These are phyloP conservation scores for Gyrodon lividus DNA, from an alignment of 768 basidiomycete genomes.

Conservation along the genomic window DNA sequence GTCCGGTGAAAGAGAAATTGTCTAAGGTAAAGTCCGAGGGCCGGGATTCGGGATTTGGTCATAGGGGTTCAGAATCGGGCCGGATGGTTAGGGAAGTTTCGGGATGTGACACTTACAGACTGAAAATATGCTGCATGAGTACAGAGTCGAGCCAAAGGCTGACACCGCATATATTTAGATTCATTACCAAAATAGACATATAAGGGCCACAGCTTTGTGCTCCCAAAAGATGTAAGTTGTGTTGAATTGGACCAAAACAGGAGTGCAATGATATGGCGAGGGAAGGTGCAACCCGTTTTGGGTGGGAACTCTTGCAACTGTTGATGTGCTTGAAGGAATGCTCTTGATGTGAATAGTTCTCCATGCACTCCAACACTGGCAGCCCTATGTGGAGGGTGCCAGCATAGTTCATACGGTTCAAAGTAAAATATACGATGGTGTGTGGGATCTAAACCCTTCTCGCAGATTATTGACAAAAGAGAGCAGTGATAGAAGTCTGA, in stretches of 20 bases:
- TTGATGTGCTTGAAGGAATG: slow-evolving; percentile 15
- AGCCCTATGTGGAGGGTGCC: slow-evolving; percentile 3
- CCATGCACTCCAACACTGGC: slow-evolving; percentile 6
- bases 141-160: slow-evolving; percentile 11
- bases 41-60: too few species aligned
- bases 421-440: slow-evolving; percentile 14
- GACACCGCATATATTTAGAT: slow-evolving; percentile 22
- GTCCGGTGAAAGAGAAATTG: too few species aligned
- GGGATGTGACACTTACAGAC: too few species aligned
- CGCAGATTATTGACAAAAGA: slow-evolving; percentile 12
- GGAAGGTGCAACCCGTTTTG: slow-evolving; percentile 12
- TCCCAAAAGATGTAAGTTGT: slow-evolving; percentile 32
- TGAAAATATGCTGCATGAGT: slow-evolving; percentile 11
- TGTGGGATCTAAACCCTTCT: slow-evolving; percentile 8
- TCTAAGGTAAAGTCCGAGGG: too few species aligned
- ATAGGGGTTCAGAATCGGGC: too few species aligned
- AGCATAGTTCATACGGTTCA: slow-evolving; percentile 19
- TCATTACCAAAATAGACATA: slow-evolving; percentile 24
- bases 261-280: slow-evolving; percentile 19
- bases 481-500: slow-evolving; percentile 12
- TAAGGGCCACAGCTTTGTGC: slow-evolving; percentile 25
- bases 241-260: slow-evolving; percentile 34
- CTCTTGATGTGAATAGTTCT: slow-evolving; percentile 15
- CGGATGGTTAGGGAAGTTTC: too few species aligned
- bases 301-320: slow-evolving; percentile 12